These are phyloP conservation scores for Globisporangium carolinianum DNA, from an alignment of 352 stramenopile genomes.

Conservation along the genomic window DNA sequence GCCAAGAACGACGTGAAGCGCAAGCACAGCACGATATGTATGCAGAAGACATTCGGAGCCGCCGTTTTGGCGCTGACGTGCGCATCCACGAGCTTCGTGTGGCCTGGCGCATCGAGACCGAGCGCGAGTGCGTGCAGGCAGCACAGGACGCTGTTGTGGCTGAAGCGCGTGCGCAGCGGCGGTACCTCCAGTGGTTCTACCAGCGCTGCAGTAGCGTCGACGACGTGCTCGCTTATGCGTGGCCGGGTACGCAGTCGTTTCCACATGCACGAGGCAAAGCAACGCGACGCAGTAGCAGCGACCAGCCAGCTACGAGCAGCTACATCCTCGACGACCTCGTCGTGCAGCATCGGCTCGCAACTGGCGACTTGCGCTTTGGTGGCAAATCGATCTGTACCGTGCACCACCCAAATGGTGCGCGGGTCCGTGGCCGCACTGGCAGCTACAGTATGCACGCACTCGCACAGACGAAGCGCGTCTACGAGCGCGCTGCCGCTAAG, in stretches of 20 bases:
- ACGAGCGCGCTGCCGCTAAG: slow-evolving; percentile 2
- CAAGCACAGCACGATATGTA: slow-evolving; percentile 25
- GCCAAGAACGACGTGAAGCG: slow-evolving; percentile 33
- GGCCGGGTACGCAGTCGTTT: slow-evolving; percentile 32
- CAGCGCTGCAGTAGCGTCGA: slow-evolving; percentile 42
- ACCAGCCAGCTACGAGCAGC: slow-evolving; percentile 2
- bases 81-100: slow-evolving; percentile 21
- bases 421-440: slow-evolving; percentile 19
- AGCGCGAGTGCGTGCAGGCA: slow-evolving; percentile 6
- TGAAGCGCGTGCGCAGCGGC: slow-evolving; percentile 33
- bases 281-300: too few species aligned
- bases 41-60: slow-evolving; percentile 30
- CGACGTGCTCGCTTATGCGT: slow-evolving; percentile 45
- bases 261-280: neutral
- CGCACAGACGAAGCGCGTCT: slow-evolving; percentile 17
- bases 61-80: slow-evolving; percentile 19
- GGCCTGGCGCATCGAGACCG: slow-evolving; percentile 28
- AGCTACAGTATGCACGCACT: slow-evolving; percentile 16
- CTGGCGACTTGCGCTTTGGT: slow-evolving; percentile 35
- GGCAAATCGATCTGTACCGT: slow-evolving; percentile 44
- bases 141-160: slow-evolving; percentile 16
- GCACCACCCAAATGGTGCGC: slow-evolving; percentile 29
- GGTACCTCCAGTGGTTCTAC: slow-evolving; percentile 67
- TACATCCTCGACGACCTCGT: slow-evolving; percentile 55
- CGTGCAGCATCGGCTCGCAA: slow-evolving; percentile 30